Percentiles rank a stretch among this genome's conserved stretches.
Conservation (phyloP, 345 rosid species). For the Eucalyptus caleyi region DNA sequence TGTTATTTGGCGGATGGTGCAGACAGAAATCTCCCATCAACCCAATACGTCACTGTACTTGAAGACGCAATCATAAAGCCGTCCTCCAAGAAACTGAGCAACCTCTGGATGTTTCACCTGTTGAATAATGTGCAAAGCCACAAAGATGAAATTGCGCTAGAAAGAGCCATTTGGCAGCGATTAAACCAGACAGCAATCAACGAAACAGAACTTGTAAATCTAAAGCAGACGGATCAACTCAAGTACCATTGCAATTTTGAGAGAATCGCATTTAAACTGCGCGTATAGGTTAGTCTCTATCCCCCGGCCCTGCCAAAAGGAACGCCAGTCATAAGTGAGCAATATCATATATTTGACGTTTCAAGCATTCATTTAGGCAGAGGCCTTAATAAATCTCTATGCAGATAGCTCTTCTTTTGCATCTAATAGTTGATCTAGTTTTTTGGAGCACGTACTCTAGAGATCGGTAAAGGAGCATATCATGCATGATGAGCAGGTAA, state of each 20-base stretch:
- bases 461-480: background rate
- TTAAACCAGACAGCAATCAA: background rate
- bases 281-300: conserved; percentile 98
- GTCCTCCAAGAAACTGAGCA: conserved; percentile 96
- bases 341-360: background rate
- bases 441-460: background rate
- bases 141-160: background rate
- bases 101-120: conserved; percentile 99
- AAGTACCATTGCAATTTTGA: conserved; percentile 94
- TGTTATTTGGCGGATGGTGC: background rate
- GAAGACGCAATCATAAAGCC: conserved; percentile 95
- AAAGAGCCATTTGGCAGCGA: background rate
- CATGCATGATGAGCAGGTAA: background rate
- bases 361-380: background rate
- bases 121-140: background rate
- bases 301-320: conserved; percentile 77
- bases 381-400: background rate
- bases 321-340: background rate
- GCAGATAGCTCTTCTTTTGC: background rate
- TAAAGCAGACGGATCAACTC: background rate
- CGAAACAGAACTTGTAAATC: background rate
- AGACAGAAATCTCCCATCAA: background rate
- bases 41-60: conserved; percentile 64
- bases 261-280: conserved; percentile 90
- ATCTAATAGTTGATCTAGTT: background rate